Percentiles rank a stretch among this genome's conserved stretches.
Conservation (phyloP, 73 alveolate species). For the Paramecium bursaria region DNA sequence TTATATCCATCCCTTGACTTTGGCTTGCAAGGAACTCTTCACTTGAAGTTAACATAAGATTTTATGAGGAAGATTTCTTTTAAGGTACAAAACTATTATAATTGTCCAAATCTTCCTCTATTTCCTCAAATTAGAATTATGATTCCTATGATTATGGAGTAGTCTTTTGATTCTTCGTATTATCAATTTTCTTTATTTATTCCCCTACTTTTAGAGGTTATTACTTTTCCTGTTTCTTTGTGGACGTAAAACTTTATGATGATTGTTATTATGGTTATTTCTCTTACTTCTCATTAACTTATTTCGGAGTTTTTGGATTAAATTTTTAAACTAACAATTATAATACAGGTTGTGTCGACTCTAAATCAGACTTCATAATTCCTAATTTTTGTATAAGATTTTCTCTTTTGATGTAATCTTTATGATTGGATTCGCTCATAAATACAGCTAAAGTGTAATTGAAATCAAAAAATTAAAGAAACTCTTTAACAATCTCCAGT, state of each 20-base stretch:
- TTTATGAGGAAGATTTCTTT: neutral
- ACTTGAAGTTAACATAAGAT: slow-evolving; percentile 58
- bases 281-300: neutral
- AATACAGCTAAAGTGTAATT: slow-evolving; percentile 37
- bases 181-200: neutral
- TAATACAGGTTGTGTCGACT: slow-evolving; percentile 1
- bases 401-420: slow-evolving; percentile 15
- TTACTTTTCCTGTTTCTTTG: neutral
- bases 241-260: neutral
- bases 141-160: slow-evolving; percentile 7
- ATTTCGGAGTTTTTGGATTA: slow-evolving; percentile 27
- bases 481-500: slow-evolving; percentile 47
- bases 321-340: neutral
- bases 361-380: neutral
- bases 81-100: neutral
- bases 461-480: slow-evolving; percentile 43
- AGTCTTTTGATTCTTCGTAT: slow-evolving; percentile 1
- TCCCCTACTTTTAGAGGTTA: slow-evolving; percentile 18
- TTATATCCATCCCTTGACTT: slow-evolving; percentile 52
- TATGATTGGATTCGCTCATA: slow-evolving; percentile 41
- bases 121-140: slow-evolving; percentile 49
- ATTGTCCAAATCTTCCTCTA: slow-evolving; percentile 49
- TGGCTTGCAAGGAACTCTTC: slow-evolving; percentile 33
- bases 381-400: slow-evolving; percentile 14
- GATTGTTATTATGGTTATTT: neutral